Base-by-base conservation (phyloP, 208 protist species). In the Jaenimonas drosophilae region DNA sequence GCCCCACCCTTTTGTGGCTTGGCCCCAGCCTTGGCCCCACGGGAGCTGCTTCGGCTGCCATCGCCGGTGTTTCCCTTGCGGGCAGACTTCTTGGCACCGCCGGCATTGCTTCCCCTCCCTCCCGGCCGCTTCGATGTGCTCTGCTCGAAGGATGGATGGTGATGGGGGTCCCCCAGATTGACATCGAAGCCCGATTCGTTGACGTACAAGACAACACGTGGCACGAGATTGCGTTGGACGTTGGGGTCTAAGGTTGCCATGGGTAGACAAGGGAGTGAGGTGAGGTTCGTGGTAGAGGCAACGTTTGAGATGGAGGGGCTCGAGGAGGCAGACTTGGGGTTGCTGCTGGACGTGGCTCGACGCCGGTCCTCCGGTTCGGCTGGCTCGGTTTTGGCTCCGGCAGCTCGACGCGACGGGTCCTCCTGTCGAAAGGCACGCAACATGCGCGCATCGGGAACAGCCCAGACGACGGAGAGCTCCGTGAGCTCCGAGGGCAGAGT, bases 401-500 rank as follows among this genome's bases (percentile, higher is more conserved):
- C n/a, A n/a, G n/a, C n/a, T n/a, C n/a, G n/a, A n/a, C n/a, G n/a
- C n/a, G n/a, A n/a, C n/a, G n/a, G 25, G 24, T 40, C 28, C 28
- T 49, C 31, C n/a, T 47, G 40, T 27, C 54, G 47, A 19, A 83
- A 49, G 1, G 52, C 54, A 6, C 33, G 32, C 16, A 77, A 45
- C 37, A 77, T 32, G 1, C 54, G 54, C 23, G 69, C 46, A 24
- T 71, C 49, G 0, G 55, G 24, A 25, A 74, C 47, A n/a, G 69
- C 38, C 69, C 68, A 83, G 25, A 76, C 51, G n/a, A 78, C 65
- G 7, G 49, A 30, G 17, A 78, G 12, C 17, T 78, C 68, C 30
- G 47, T 28, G 6, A 62, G 9, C 14, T 33, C 28, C 6, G n/a
- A 7, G 7, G 20, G 45, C 30, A 39, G 7, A 4, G 40, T 29